Evolutionary conservation across 495 filamentous ascomycete genomes (phyloP), one percentile per base, ranked within the genome.

Genomic region (Sphaerosporella brunnea): DNA sequence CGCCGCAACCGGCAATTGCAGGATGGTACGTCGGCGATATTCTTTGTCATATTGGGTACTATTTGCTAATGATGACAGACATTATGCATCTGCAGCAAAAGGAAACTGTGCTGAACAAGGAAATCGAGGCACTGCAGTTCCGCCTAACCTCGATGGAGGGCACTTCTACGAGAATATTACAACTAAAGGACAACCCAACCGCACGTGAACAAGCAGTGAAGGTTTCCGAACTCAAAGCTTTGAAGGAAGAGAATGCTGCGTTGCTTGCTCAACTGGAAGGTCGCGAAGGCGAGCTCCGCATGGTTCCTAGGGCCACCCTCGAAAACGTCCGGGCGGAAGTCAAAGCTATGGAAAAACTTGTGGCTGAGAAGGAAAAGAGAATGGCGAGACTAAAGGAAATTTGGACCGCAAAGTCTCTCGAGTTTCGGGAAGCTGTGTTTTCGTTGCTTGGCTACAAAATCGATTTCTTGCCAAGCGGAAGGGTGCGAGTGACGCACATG

Each of bases 371-470:
- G 50, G 83, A 92, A 53, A 96, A 95, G 64, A 75, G 77, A 36
- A 82, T 81, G 54, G 72, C 76, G 13, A 79, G 90, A 10, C 74
- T 94, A 32, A 88, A 85, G 51, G 78, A 93, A 53, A 87, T 95
- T 49, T 99, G 82, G 78, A 71, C 73, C 2, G 71, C 79, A 49
- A 96, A 95, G 61, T 80, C 79, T 10, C 74, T 77, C 52, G 90
- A 96, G 64, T 94, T 96, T 69, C 80, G 90, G 10, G 84, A 96
- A 64, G 83, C 86, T 2, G 84, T 96, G 28, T 80, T 83, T 53
- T 80, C 74, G 40, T 71, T 94, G 2, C 71, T 99, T 1, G 90
- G 90, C 0, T 96, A 82, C 77, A 86, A 86, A 45, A 73, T 95
- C 26, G 81, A 92, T 43, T 94, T 96, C 66, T 74, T 93, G 58